Evolutionary conservation across 768 basidiomycete species (phyloP).

Genomic region (Russula virescens): DNA sequence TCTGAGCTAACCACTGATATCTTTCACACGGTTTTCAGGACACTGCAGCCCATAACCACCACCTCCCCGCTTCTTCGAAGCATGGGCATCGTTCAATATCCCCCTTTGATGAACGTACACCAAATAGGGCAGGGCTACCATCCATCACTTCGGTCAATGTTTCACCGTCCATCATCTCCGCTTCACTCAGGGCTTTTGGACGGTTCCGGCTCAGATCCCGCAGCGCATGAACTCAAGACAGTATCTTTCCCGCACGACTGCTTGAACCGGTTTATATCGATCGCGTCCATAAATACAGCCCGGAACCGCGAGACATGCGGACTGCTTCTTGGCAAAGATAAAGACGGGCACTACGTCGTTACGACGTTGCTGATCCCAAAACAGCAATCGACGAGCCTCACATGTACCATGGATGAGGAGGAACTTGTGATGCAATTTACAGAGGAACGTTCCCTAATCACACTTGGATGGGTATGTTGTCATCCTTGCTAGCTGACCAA

Average conservation of each 20-base stretch:
- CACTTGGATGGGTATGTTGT: constrained; percentile 80
- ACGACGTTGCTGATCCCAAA: constrained; percentile 82
- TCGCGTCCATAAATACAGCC: constrained; percentile 73
- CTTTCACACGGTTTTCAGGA: constrained; percentile 4
- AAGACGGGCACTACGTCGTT: constrained; percentile 57
- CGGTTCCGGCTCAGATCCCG: constrained; percentile 32
- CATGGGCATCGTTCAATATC: constrained; percentile 53
- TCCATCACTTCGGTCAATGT: constrained; percentile 52
- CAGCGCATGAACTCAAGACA: constrained; percentile 47
- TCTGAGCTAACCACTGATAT: background rate
- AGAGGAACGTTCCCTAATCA: constrained; percentile 73
- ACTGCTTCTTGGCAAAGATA: constrained; percentile 64
- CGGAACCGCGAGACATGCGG: constrained; percentile 85
- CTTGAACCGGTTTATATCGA: constrained; percentile 67
- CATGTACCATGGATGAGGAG: constrained; percentile 90
- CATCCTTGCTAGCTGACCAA: background rate
- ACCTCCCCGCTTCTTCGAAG: constrained; percentile 56
- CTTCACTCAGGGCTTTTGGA: constrained; percentile 14
- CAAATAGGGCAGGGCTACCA: constrained; percentile 73
- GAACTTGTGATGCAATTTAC: constrained; percentile 83
- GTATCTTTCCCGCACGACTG: constrained; percentile 68
- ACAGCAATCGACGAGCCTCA: constrained; percentile 82
- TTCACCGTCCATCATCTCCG: constrained; percentile 28
- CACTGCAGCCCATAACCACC: constrained; percentile 52
- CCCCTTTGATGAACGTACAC: constrained; percentile 72